Evolutionary conservation across 441 rosid species (phyloP).

Genomic region (Corymbia calophylla): DNA sequence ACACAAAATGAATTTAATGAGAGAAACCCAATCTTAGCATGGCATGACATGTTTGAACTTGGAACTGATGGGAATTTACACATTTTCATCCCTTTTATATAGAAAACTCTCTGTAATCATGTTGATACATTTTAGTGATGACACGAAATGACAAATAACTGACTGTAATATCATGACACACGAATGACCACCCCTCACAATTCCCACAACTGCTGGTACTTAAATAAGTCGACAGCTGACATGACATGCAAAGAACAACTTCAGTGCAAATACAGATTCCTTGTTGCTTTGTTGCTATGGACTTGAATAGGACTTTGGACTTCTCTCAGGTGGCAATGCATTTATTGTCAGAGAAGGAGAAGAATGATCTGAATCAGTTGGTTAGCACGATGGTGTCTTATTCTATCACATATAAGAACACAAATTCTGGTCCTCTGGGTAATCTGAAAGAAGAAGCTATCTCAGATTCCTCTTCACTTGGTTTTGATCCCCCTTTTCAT

Average conservation of each 20-base stretch:
- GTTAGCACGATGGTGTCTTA: constrained; percentile 71
- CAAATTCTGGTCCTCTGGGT: constrained; percentile 36
- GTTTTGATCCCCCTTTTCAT: constrained; percentile 67
- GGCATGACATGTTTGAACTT: not conserved
- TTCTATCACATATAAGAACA: constrained; percentile 61
- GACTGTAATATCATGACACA: not conserved
- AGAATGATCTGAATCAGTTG: constrained; percentile 56
- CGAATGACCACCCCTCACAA: not conserved
- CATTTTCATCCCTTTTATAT: not conserved
- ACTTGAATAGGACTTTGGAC: constrained; percentile 6
- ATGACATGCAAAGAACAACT: not conserved
- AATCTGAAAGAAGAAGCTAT: constrained; percentile 37
- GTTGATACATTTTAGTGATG: not conserved
- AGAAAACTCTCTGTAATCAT: not conserved
- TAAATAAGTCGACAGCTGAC: not conserved
- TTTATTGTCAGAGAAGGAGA: constrained; percentile 70
- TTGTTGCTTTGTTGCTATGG: not conserved
- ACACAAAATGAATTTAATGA: not conserved
- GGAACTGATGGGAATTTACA: not conserved
- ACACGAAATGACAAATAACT: not conserved
- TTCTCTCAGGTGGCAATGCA: constrained; percentile 76
- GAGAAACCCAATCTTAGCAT: not conserved
- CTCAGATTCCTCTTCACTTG: constrained; percentile 45
- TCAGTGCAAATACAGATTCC: not conserved
- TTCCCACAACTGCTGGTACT: not conserved